Evolutionary conservation across 768 basidiomycete species (phyloP), one percentile per base, ranked within the genome.

Genomic region (Tulasnella sp.): DNA sequence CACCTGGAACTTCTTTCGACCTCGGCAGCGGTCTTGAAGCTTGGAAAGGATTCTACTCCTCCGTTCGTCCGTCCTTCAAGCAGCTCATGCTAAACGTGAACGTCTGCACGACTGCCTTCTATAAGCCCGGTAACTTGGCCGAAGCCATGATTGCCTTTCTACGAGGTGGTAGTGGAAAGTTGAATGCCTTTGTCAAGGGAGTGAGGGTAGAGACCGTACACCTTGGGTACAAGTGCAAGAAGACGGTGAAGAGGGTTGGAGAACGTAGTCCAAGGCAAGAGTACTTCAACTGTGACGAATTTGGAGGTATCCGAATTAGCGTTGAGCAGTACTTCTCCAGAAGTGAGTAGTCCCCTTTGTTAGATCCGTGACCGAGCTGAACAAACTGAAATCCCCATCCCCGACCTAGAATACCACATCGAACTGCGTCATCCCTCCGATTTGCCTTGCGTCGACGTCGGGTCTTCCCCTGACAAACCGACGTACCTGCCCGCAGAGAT

Each of bases 401-500:
- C 27, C 10, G 9, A 5, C 13, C 6, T 27, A 53, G 51, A 53
- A 34, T 53, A 53, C 35, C 34, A 46, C 7, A 45, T 53, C 22
- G 19, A 20, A 33, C 13, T 53, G 4, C n/a, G 25, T 4, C 43
- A 53, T 24, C 32, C 37, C 5, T n/a, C 24, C 67, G 64, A 77
- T 1, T 58, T 81, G 43, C 77, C 72, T 0, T 69, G 81, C 8
- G 70, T 83, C 34, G 74, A 81, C 53, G 73, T 82, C 5, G 76
- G 77, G 5, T 34, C 49, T 7, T 71, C 71, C 9, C 61, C 64
- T 32, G 53, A 58, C 7, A 69, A 72, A 58, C 58, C 63, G 31
- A 64, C 69, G 55, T 74, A 63, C 58, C 63, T 85, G 1, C 84
- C 84, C 0, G 76, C 81, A 0, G 84, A 88, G 61, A 44, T 88